Percentiles rank a stretch among this genome's conserved stretches.
These are phyloP conservation scores for Hemileccinum rubropunctum DNA, from an alignment of 768 basidiomycete genomes.

Conservation along the genomic window DNA sequence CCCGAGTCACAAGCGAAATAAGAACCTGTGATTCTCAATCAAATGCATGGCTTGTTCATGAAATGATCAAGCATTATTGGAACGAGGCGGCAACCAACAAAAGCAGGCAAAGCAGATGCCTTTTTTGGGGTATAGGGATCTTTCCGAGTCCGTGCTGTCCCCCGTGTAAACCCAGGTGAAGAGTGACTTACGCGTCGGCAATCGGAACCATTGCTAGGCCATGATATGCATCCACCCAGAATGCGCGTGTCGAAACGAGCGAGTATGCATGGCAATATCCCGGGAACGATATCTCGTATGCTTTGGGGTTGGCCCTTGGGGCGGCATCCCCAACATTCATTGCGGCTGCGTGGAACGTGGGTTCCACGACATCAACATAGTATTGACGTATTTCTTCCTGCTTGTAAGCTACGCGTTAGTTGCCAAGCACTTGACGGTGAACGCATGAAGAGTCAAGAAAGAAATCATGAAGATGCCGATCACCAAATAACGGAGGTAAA, in stretches of 20 bases:
- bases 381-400: constrained; percentile 37
- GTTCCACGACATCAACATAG: constrained; percentile 27
- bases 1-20: constrained; percentile 8
- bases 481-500: background rate
- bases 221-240: constrained; percentile 80
- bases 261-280: constrained; percentile 41
- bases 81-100: constrained; percentile 12
- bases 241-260: constrained; percentile 79
- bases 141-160: too few relatives aligned
- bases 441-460: constrained; percentile 1
- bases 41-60: constrained; percentile 9
- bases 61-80: constrained; percentile 20
- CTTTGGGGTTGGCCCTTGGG: too few relatives aligned
- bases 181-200: constrained; percentile 66
- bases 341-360: constrained; percentile 23
- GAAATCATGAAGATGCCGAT: constrained; percentile 3
- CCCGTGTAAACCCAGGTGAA: background rate
- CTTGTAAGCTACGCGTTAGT: constrained; percentile 19
- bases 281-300: constrained; percentile 19
- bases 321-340: background rate
- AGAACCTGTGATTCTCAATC: constrained; percentile 18
- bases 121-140: constrained; percentile 6
- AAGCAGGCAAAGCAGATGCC: constrained; percentile 3
- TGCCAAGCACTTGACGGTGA: constrained; percentile 5
- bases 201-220: constrained; percentile 81